Evolutionary conservation across 2,329 filamentous ascomycete genomes (phyloP).

Genomic region (Dryadomyces quercus-mongolicae): DNA sequence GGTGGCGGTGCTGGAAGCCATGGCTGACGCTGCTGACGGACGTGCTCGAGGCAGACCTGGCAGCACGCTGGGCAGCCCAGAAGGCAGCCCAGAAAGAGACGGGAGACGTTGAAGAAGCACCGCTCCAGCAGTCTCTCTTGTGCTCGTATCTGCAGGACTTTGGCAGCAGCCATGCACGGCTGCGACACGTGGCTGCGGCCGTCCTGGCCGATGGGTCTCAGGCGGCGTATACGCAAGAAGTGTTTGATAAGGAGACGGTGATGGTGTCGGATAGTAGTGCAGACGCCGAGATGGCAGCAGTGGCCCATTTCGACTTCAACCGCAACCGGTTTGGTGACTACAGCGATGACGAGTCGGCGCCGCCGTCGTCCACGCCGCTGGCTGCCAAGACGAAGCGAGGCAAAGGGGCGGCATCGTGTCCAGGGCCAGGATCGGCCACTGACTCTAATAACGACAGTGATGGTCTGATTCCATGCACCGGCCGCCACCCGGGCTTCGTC

Average conservation of each 20-base stretch:
- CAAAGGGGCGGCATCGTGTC: too few relatives aligned
- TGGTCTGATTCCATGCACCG: constrained; percentile 9
- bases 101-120: neutral
- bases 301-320: constrained; percentile 38
- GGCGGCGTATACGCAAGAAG: constrained; percentile 45
- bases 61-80: constrained; percentile 34
- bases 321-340: constrained; percentile 51
- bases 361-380: constrained; percentile 31
- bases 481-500: constrained; percentile 3
- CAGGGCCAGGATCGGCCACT: neutral
- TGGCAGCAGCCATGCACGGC: constrained; percentile 31
- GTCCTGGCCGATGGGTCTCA: constrained; percentile 53
- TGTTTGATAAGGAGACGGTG: constrained; percentile 54
- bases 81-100: constrained; percentile 1
- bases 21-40: constrained; percentile 76
- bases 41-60: constrained; percentile 60
- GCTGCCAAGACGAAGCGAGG: constrained; percentile 15
- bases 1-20: constrained; percentile 71
- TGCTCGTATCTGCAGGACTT: constrained; percentile 41
- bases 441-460: constrained; percentile 13
- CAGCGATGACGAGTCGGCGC: constrained; percentile 40
- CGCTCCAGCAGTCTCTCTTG: constrained; percentile 44
- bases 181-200: constrained; percentile 49
- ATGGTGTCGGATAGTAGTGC: neutral
- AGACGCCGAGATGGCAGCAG: constrained; percentile 23